These are phyloP conservation scores for Aspergillus piperis DNA, from an alignment of 2,329 filamentous ascomycete genomes.

Conservation along the genomic window DNA sequence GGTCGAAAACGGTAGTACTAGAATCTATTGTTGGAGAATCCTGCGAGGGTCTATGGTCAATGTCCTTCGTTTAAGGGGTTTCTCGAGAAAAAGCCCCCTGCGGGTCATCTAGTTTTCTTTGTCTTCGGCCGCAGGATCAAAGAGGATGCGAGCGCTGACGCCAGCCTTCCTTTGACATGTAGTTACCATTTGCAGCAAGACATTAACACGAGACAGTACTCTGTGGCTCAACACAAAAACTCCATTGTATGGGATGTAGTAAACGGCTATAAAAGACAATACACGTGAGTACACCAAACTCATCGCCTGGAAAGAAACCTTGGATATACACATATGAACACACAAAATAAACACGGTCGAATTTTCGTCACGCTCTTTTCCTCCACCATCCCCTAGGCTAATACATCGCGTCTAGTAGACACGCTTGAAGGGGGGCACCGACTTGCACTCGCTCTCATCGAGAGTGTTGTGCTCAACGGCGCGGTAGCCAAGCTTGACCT, in stretches of 20 bases:
- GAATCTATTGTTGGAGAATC: neutral
- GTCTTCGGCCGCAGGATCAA: neutral
- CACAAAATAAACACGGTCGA: conserved; percentile 31
- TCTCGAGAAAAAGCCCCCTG: neutral
- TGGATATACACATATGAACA: conserved; percentile 45
- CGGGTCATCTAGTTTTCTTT: neutral
- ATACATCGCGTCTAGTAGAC: conserved; percentile 45
- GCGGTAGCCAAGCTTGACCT: conserved; percentile 84
- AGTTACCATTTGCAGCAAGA: neutral
- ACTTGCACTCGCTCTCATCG: conserved; percentile 94
- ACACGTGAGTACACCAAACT: conserved; percentile 37
- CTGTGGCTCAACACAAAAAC: conserved; percentile 26
- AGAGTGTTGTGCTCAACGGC: conserved; percentile 78
- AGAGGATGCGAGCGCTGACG: neutral
- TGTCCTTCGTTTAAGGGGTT: neutral
- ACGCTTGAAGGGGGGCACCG: conserved; percentile 91
- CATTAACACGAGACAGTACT: neutral
- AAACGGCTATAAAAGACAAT: conserved; percentile 31
- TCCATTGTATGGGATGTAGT: conserved; percentile 30
- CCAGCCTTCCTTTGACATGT: neutral
- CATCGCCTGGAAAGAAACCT: conserved; percentile 39
- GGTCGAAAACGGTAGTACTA: neutral
- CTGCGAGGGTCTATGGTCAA: neutral
- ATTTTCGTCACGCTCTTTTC: conserved; percentile 36
- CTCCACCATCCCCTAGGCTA: conserved; percentile 16